phyloP scores from a whole-genome alignment of 1,139 yeast genomes.

The Saccharomyces hybrid region DNA sequence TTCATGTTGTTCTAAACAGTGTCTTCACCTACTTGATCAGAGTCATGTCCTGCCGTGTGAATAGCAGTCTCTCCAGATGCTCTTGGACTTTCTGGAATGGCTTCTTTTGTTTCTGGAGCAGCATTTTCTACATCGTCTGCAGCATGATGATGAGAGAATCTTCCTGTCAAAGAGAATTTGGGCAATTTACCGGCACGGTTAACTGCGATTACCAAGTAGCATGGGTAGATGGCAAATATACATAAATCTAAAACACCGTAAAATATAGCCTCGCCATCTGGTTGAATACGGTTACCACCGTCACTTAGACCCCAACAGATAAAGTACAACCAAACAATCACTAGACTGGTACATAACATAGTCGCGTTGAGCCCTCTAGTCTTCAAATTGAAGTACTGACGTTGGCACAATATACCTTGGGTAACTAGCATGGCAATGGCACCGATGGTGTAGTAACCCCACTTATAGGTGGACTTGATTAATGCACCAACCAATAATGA shows the following conservation, averaged over 20 bases:
- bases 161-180: slow-evolving; percentile 10
- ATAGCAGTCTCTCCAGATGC: slow-evolving; percentile 1
- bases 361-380: slow-evolving; percentile 13
- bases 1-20: too few species aligned
- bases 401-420: slow-evolving; percentile 30
- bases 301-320: slow-evolving; percentile 57
- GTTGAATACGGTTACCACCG: slow-evolving; percentile 61
- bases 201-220: slow-evolving; percentile 15
- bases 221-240: slow-evolving; percentile 40
- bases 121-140: slow-evolving; percentile 11
- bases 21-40: too few species aligned
- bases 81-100: neutral
- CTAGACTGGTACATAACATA: slow-evolving; percentile 8
- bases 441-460: slow-evolving; percentile 35
- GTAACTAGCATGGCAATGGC: slow-evolving; percentile 37
- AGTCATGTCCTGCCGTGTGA: slow-evolving; percentile 36
- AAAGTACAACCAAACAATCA: slow-evolving; percentile 43
- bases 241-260: slow-evolving; percentile 54
- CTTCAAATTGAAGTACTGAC: slow-evolving; percentile 15
- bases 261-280: slow-evolving; percentile 61
- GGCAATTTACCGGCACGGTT: slow-evolving; percentile 13
- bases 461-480: slow-evolving; percentile 40
- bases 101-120: neutral
- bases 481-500: slow-evolving; percentile 45
- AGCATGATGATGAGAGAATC: slow-evolving; percentile 27